These are phyloP conservation scores for Trichoderma polysporum DNA, from an alignment of 2,329 filamentous ascomycete species.

Conservation along the genomic window DNA sequence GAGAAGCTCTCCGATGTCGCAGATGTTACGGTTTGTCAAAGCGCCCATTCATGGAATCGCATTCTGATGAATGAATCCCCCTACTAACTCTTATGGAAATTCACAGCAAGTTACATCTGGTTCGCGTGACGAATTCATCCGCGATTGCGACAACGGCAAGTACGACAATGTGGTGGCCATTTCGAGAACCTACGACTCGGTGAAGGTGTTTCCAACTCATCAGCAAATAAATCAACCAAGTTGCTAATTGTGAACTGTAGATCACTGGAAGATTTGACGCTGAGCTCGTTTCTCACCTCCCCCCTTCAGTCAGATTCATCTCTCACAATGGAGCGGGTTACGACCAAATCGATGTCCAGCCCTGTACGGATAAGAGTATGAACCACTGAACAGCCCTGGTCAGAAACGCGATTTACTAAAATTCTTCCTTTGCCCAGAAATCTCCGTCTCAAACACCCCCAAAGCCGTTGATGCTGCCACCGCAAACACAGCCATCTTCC, in stretches of 20 bases:
- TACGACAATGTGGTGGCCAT: background rate
- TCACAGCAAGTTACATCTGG: background rate
- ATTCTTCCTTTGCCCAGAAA: background rate
- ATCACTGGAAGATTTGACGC: background rate
- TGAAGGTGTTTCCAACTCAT: background rate
- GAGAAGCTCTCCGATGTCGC: background rate
- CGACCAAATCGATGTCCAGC: background rate
- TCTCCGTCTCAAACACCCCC: conserved; percentile 48
- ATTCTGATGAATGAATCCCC: background rate
- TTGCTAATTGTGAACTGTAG: background rate
- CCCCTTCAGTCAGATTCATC: background rate
- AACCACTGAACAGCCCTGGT: background rate
- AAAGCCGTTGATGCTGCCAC: conserved; percentile 55
- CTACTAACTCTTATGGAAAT: background rate
- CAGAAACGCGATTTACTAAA: background rate
- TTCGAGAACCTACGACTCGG: conserved; percentile 1
- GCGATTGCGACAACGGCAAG: conserved; percentile 1
- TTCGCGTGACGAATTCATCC: background rate
- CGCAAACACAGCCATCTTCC: conserved; percentile 47
- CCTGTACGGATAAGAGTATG: background rate
- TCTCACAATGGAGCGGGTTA: background rate
- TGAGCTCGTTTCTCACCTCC: background rate
- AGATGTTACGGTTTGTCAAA: background rate
- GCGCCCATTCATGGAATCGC: background rate
- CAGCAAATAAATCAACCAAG: background rate